Percentiles rank a stretch among this genome's conserved stretches.
phyloP scores from a whole-genome alignment of 2,329 filamentous ascomycete genomes.

The Sclerotinia minor region DNA sequence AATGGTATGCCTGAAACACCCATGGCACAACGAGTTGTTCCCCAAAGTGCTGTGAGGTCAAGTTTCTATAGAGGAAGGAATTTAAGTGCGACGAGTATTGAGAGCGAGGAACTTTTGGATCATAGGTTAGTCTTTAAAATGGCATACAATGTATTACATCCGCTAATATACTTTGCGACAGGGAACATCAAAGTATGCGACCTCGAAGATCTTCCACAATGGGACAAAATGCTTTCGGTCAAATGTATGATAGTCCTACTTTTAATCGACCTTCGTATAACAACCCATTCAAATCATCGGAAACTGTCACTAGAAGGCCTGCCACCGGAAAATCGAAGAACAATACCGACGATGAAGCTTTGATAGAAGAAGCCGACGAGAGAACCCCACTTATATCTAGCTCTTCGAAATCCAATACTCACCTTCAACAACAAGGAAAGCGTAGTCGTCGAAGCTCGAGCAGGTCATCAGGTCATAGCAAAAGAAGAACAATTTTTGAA shows the following conservation, averaged over 20 bases:
- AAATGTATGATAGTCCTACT: constrained; percentile 42
- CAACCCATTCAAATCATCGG: constrained; percentile 39
- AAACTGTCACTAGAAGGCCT: constrained; percentile 32
- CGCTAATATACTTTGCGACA: constrained; percentile 30
- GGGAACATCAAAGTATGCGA: constrained; percentile 54
- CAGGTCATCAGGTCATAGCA: constrained; percentile 50
- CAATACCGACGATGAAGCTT: constrained; percentile 49
- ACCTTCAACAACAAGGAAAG: constrained; percentile 28
- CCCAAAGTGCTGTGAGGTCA: constrained; percentile 36
- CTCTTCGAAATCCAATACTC: constrained; percentile 42
- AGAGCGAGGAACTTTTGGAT: constrained; percentile 84
- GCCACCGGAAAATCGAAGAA: constrained; percentile 40
- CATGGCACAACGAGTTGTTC: constrained; percentile 41
- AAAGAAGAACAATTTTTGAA: constrained; percentile 39
- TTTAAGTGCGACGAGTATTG: constrained; percentile 80
- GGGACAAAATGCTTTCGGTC: constrained; percentile 40
- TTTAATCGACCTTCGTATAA: constrained; percentile 40
- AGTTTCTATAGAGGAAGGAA: constrained; percentile 58
- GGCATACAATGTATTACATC: constrained; percentile 20
- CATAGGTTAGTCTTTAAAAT: constrained; percentile 62
- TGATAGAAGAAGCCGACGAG: constrained; percentile 53
- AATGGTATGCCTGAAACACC: constrained; percentile 42
- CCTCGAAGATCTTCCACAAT: constrained; percentile 60
- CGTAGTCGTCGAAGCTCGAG: constrained; percentile 40
- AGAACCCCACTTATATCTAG: constrained; percentile 55